These are phyloP conservation scores for Mrakia frigida DNA, from an alignment of 768 basidiomycete species.

Conservation along the genomic window DNA sequence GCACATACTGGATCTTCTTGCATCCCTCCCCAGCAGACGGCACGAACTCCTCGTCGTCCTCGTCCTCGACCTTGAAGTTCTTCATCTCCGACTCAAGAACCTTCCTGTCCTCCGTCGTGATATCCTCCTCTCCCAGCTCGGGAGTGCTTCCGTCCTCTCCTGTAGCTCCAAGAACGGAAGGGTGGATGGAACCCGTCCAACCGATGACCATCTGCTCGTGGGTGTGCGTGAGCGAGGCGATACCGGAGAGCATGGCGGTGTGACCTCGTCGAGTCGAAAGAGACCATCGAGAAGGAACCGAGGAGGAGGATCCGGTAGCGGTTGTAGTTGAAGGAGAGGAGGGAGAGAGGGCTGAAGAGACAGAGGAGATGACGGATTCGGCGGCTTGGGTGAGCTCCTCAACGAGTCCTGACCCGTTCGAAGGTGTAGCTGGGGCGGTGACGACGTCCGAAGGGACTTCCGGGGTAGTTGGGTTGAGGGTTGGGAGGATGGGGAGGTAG, in stretches of 20 bases:
- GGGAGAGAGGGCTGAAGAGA: conserved; percentile 5
- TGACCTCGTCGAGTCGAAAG: conserved; percentile 79
- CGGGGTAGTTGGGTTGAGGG: conserved; percentile 45
- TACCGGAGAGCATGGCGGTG: conserved; percentile 90
- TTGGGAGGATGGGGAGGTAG: conserved; percentile 66
- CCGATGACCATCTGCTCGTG: conserved; percentile 90
- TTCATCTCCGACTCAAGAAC: conserved; percentile 63
- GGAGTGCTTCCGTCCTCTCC: conserved; percentile 33
- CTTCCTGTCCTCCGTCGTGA: conserved; percentile 60
- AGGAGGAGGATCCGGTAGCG: background rate
- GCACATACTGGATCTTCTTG: conserved; percentile 66
- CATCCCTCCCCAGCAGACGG: conserved; percentile 38
- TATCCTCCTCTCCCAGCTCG: conserved; percentile 42
- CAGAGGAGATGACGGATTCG: background rate
- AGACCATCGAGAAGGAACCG: conserved; percentile 55
- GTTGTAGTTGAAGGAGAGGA: background rate
- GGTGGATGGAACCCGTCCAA: conserved; percentile 83
- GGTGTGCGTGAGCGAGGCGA: conserved; percentile 71
- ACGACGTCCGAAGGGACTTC: background rate
- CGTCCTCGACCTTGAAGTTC: conserved; percentile 56
- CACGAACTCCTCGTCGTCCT: conserved; percentile 48
- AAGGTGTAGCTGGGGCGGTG: conserved; percentile 3
- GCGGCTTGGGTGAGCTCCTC: conserved; percentile 5
- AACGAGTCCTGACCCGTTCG: background rate
- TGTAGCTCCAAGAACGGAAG: conserved; percentile 47